Conservation (phyloP, 2,329 filamentous ascomycete genomes). For the Fusarium succisae region DNA sequence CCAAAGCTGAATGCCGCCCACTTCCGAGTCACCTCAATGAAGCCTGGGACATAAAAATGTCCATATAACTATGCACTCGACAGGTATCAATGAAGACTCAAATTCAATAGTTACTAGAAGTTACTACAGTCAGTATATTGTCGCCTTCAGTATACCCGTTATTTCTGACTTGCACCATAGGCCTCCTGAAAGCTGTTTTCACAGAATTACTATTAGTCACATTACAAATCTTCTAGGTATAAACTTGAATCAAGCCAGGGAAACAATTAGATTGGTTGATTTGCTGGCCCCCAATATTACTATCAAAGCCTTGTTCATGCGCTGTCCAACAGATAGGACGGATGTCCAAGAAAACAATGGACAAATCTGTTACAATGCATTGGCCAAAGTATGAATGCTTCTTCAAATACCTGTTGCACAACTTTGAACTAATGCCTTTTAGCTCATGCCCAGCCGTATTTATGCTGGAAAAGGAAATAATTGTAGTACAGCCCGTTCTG, state of each 20-base stretch:
- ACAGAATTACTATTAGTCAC: not conserved
- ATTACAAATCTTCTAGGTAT: not conserved
- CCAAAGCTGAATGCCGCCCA: not conserved
- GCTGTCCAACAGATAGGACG: not conserved
- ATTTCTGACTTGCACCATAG: not conserved
- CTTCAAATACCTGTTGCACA: not conserved
- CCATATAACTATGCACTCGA: not conserved
- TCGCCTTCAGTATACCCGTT: not conserved
- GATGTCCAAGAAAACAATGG: not conserved
- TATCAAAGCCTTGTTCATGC: not conserved
- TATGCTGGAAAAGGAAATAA: not conserved
- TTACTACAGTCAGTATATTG: not conserved
- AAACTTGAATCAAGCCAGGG: not conserved
- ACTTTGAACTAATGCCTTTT: not conserved
- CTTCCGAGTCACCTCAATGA: not conserved
- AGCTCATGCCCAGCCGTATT: not conserved
- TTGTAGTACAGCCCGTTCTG: not conserved
- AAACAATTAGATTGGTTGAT: not conserved
- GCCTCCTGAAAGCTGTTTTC: not conserved
- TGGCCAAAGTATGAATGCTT: conserved; percentile 13
- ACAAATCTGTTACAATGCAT: conserved; percentile 4
- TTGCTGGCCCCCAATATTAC: not conserved
- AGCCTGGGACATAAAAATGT: conserved; percentile 18
- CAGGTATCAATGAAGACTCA: not conserved
- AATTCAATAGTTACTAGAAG: not conserved